phyloP scores from a whole-genome alignment of 495 filamentous ascomycete genomes.

The Hypomontagnella monticulosa region DNA sequence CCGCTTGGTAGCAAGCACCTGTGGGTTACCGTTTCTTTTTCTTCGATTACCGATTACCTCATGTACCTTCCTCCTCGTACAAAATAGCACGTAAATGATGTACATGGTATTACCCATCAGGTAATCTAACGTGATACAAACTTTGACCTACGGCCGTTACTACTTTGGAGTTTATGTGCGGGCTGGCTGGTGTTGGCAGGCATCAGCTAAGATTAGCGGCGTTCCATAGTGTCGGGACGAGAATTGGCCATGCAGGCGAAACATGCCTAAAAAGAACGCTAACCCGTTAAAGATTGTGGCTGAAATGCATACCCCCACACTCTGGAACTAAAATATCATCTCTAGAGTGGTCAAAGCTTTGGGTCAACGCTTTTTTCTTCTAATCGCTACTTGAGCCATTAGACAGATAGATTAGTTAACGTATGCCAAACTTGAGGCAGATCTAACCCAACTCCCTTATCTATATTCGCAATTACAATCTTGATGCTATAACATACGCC shows the following conservation, averaged over 20 bases:
- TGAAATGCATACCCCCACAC: background rate
- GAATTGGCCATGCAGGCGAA: conserved; percentile 17
- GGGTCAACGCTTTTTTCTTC: conserved; percentile 1
- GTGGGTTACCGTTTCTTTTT: conserved; percentile 23
- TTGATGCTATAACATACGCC: too few relatives aligned
- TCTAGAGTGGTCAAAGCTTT: conserved; percentile 24
- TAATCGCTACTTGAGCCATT: background rate
- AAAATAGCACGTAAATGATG: conserved; percentile 5
- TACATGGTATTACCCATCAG: conserved; percentile 7
- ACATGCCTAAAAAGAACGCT: conserved; percentile 19
- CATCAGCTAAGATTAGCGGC: conserved; percentile 32
- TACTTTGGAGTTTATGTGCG: conserved; percentile 11
- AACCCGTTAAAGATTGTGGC: conserved; percentile 18
- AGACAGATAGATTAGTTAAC: background rate
- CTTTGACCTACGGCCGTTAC: conserved; percentile 35
- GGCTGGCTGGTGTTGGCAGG: conserved; percentile 1
- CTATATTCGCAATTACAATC: too few relatives aligned
- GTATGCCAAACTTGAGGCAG: background rate
- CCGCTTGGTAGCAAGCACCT: conserved; percentile 23
- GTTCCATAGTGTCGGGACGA: conserved; percentile 31
- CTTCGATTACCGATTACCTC: background rate
- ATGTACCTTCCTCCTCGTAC: conserved; percentile 16
- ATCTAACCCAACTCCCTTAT: too few relatives aligned
- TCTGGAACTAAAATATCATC: too few relatives aligned
- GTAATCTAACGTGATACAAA: conserved; percentile 34